Conservation (phyloP, 1,284 basidiomycete genomes). For the Tilletia walkeri region DNA sequence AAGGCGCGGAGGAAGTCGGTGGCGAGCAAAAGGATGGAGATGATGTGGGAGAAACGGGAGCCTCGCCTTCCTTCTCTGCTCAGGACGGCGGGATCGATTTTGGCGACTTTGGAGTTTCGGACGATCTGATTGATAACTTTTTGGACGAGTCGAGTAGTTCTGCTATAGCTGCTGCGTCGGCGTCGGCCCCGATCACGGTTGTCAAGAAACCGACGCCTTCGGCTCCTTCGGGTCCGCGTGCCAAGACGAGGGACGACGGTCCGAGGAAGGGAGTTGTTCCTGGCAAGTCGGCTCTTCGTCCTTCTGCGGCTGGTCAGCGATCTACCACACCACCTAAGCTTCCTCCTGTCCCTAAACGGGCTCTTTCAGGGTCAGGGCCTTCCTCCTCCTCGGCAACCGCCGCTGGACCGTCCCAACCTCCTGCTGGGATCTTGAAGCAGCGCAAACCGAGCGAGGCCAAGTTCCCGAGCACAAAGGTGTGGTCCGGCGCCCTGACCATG, state of each 20-base stretch:
- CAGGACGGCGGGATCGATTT: slow-evolving; percentile 13
- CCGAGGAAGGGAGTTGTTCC: too few species aligned
- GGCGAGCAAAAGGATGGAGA: background rate
- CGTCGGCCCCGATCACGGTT: background rate
- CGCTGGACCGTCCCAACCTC: too few species aligned
- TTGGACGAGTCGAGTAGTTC: background rate
- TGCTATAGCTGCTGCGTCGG: background rate
- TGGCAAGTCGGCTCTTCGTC: background rate
- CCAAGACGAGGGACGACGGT: background rate
- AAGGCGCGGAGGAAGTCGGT: background rate
- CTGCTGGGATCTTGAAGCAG: slow-evolving; percentile 3
- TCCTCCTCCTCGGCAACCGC: too few species aligned
- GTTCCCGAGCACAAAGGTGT: slow-evolving; percentile 27
- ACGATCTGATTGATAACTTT: slow-evolving; percentile 22
- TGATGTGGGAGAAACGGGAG: background rate
- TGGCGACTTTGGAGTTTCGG: slow-evolving; percentile 10
- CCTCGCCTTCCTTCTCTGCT: background rate
- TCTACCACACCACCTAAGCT: background rate
- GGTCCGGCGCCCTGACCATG: slow-evolving; percentile 53
- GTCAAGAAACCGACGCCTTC: slow-evolving; percentile 9
- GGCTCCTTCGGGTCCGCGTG: slow-evolving; percentile 5
- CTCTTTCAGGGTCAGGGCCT: too few species aligned
- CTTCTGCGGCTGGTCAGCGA: background rate
- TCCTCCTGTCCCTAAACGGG: background rate
- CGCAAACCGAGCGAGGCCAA: background rate